Base-by-base conservation (phyloP, 768 basidiomycete species). In the Mrakia frigida region DNA sequence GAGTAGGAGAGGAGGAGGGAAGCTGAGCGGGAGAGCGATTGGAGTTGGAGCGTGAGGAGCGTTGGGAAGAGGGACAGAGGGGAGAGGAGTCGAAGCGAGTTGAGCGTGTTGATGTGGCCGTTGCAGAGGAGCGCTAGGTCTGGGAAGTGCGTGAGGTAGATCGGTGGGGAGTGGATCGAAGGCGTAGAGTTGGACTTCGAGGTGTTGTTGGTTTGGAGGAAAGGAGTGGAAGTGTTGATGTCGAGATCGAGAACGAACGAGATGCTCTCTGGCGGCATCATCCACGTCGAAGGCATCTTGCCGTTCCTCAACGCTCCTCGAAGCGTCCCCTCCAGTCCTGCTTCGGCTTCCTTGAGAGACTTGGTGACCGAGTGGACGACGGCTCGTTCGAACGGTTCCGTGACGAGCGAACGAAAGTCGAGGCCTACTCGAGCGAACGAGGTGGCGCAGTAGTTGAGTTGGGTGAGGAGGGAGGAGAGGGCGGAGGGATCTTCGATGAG, bases 401-500 rank as follows among this genome's bases (percentile, higher is more conserved):
- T 87, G 41, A 97, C 84, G 25, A 90, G 83, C 0, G 86, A 83
- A 43, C 90, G 88, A 83, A 99, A 98, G 82, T 97, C 95, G 80
- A 96, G 87, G 0, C 96, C 96, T 23, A 96, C 87, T n/a, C 94
- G 89, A 0, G 92, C 87, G 81, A 97, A 97, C 0, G 94, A 94
- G 25, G 90, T 89, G 11, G 94, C 90, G 82, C 95, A 97, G 83
- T 98, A 98, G 18, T 92, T 91, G 63, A 98, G 87, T 80, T 98
- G 96, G 0, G 94, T 96, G 76, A 97, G 88, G 60, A 94, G 87
- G 50, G 95, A 89, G 31, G 93, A 87, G 79, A 96, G 86, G 33
- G 92, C 85, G 28, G 91, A 82, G 0, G 84, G 75, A 59, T 85
- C 83, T 53, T 86, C 87, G 50, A 87, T 81, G 14, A 78, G 77